Percentiles rank a stretch among this genome's conserved stretches.
These are phyloP conservation scores for Vitis rupestris DNA, from an alignment of 164 flowering plant genomes.

Conservation along the genomic window DNA sequence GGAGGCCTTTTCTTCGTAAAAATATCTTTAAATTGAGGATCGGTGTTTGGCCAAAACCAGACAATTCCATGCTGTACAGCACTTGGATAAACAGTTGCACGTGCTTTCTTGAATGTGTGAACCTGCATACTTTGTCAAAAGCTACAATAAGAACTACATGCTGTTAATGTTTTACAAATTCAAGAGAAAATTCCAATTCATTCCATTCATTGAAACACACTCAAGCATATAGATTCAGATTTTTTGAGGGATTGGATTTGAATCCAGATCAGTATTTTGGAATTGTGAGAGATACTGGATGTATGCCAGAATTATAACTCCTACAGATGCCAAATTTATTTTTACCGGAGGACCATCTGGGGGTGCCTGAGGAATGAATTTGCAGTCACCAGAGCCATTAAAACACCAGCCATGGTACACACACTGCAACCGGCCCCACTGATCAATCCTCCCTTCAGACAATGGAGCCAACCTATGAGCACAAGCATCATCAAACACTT, in stretches of 20 bases:
- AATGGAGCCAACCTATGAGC: slow-evolving; percentile 65
- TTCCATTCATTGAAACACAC: too few relatives aligned
- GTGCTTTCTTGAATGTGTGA: slow-evolving; percentile 71
- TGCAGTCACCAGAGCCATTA: slow-evolving; percentile 27
- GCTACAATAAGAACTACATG: too few relatives aligned
- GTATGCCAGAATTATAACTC: too few relatives aligned
- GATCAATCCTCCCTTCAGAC: slow-evolving; percentile 63
- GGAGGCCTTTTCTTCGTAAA: slow-evolving; percentile 59
- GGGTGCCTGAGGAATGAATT: too few relatives aligned
- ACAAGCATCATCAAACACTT: slow-evolving; percentile 54
- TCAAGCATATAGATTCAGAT: too few relatives aligned
- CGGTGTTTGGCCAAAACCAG: slow-evolving; percentile 94
- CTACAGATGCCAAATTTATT: too few relatives aligned
- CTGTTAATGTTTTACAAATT: too few relatives aligned
- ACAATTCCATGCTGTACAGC: slow-evolving; percentile 72
- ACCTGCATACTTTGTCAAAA: slow-evolving; percentile 46
- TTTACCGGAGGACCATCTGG: too few relatives aligned
- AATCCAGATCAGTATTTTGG: neutral
- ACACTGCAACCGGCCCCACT: slow-evolving; percentile 63
- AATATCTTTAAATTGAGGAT: slow-evolving; percentile 64
- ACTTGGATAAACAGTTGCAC: slow-evolving; percentile 81
- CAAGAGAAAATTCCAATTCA: too few relatives aligned
- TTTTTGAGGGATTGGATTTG: too few relatives aligned
- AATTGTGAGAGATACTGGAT: too few relatives aligned
- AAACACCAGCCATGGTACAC: slow-evolving; percentile 77